These are phyloP conservation scores for Alternaria burnsii DNA, from an alignment of 2,329 filamentous ascomycete species.

Conservation along the genomic window DNA sequence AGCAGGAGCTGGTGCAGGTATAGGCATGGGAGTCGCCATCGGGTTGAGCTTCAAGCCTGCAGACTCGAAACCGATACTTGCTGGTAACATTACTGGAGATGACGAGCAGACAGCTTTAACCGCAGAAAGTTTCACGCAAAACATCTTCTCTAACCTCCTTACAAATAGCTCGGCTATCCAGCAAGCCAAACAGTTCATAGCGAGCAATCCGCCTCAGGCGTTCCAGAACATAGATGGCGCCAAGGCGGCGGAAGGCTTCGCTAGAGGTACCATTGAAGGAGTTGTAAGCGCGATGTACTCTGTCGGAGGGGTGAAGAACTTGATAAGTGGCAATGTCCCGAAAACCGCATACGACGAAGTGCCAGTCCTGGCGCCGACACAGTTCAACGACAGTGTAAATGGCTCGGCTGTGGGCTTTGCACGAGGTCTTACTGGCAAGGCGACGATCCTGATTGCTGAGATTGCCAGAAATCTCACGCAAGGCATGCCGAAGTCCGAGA, in stretches of 20 bases:
- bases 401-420: constrained; percentile 38
- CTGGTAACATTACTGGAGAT: constrained; percentile 14
- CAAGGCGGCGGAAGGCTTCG: constrained; percentile 39
- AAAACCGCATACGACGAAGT: constrained; percentile 29
- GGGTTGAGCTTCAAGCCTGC: constrained; percentile 27
- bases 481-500: constrained; percentile 7
- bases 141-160: constrained; percentile 32
- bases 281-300: constrained; percentile 33
- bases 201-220: constrained; percentile 9
- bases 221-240: constrained; percentile 22
- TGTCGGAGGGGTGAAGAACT: constrained; percentile 38
- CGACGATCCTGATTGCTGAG: constrained; percentile 33
- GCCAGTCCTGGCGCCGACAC: constrained; percentile 23
- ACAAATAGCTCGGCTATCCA: constrained; percentile 32
- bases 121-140: constrained; percentile 34
- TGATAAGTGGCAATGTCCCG: constrained; percentile 36
- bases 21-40: constrained; percentile 37
- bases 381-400: constrained; percentile 39
- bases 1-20: constrained; percentile 40
- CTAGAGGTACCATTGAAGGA: constrained; percentile 39
- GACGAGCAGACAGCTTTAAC: constrained; percentile 25
- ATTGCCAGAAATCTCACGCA: constrained; percentile 28
- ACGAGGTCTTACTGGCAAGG: constrained; percentile 36
- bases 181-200: constrained; percentile 9
- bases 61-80: constrained; percentile 11